These are phyloP conservation scores for Handroanthus guayacan DNA, from an alignment of 257 asterid species.

Conservation along the genomic window DNA sequence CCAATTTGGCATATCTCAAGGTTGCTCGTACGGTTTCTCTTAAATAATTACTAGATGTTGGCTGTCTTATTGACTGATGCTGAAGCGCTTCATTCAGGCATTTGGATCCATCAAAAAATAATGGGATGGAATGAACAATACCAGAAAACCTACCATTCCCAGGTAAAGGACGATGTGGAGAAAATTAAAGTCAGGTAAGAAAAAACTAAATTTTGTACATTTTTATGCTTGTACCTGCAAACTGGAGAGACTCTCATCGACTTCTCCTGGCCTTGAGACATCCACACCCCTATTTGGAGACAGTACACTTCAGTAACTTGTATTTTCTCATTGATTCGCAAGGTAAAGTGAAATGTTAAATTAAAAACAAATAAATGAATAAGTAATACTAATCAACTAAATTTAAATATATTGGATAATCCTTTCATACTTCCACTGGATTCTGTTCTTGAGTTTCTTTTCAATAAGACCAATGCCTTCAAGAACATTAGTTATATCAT, in stretches of 20 bases:
- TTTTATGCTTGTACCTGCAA: constrained; percentile 62
- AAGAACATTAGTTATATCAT: constrained; percentile 95
- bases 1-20: constrained; percentile 14
- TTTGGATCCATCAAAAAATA: constrained; percentile 24
- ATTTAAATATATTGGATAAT: constrained; percentile 12
- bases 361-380: background rate
- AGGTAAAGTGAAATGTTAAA: constrained; percentile 27
- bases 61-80: constrained; percentile 18
- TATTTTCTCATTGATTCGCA: constrained; percentile 32
- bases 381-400: background rate
- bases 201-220: constrained; percentile 8
- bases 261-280: constrained; percentile 83
- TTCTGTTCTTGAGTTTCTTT: constrained; percentile 93
- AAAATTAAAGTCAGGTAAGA: background rate
- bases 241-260: constrained; percentile 67
- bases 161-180: constrained; percentile 9
- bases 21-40: constrained; percentile 19
- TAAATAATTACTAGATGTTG: constrained; percentile 13
- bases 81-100: background rate
- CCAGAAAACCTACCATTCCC: background rate
- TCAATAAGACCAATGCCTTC: constrained; percentile 98
- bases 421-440: constrained; percentile 92
- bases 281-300: constrained; percentile 75
- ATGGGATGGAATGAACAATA: constrained; percentile 6
- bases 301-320: constrained; percentile 33